phyloP scores from a whole-genome alignment of 768 basidiomycete species.

The Leucocoprinus leucothites region DNA sequence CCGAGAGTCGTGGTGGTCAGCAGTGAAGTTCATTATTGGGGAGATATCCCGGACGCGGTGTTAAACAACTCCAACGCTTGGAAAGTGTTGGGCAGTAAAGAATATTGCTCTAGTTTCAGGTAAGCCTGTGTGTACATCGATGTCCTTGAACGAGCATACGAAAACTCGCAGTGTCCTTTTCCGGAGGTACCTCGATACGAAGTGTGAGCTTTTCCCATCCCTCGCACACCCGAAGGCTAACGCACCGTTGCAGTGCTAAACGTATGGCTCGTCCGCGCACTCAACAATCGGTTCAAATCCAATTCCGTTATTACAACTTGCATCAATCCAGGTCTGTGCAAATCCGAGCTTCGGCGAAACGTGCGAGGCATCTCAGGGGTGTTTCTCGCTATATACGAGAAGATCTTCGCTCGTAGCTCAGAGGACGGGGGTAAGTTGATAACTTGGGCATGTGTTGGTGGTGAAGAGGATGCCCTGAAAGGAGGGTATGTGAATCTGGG shows the following conservation, averaged over 20 bases:
- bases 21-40: conserved; percentile 38
- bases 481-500: conserved; percentile 19
- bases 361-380: conserved; percentile 17
- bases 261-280: conserved; percentile 34
- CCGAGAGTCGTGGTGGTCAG: conserved; percentile 40
- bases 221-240: background rate
- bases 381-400: conserved; percentile 24
- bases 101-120: conserved; percentile 23
- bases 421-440: conserved; percentile 34
- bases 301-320: conserved; percentile 29
- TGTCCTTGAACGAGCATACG: no score
- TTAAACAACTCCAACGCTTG: conserved; percentile 27
- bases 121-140: conserved; percentile 14
- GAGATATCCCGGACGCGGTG: conserved; percentile 21
- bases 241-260: conserved; percentile 31
- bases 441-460: conserved; percentile 32
- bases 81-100: conserved; percentile 26
- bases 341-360: conserved; percentile 30
- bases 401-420: conserved; percentile 29
- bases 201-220: conserved; percentile 24
- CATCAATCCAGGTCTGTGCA: conserved; percentile 41
- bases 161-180: background rate
- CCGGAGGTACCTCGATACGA: conserved; percentile 27
- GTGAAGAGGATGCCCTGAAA: conserved; percentile 22
- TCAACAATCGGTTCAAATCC: conserved; percentile 26